Evolutionary conservation across 2,329 filamentous ascomycete genomes (phyloP).

Genomic region (Lasiodiplodia theobromae): DNA sequence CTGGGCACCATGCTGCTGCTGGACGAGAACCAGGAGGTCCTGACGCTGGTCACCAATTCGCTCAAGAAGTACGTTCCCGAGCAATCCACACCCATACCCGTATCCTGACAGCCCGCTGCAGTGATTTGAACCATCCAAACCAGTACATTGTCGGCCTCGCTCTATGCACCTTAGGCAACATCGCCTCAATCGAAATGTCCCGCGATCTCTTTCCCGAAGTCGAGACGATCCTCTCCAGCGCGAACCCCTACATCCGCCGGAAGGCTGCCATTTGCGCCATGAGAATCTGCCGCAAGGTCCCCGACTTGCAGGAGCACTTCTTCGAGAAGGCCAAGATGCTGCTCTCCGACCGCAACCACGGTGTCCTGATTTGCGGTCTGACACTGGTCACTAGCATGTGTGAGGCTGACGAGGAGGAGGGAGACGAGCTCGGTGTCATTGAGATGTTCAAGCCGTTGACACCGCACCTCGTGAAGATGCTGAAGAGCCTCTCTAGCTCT

Average conservation of each 20-base stretch:
- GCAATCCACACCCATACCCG: background rate
- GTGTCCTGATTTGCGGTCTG: conserved; percentile 89
- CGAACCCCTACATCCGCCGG: conserved; percentile 96
- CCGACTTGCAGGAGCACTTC: conserved; percentile 96
- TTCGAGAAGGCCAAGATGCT: conserved; percentile 90
- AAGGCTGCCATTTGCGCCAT: conserved; percentile 99
- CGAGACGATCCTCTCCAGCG: conserved; percentile 86
- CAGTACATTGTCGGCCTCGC: conserved; percentile 98
- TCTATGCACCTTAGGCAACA: conserved; percentile 95
- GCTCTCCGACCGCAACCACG: conserved; percentile 92
- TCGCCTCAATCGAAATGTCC: conserved; percentile 98
- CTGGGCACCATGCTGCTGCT: conserved; percentile 93
- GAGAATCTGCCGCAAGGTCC: conserved; percentile 97
- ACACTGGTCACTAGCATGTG: conserved; percentile 92
- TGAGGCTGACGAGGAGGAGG: conserved; percentile 91
- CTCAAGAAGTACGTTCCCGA: conserved; percentile 81
- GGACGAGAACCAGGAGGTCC: conserved; percentile 97
- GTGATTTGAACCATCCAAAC: conserved; percentile 95
- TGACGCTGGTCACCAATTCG: conserved; percentile 97
- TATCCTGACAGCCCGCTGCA: conserved; percentile 49
- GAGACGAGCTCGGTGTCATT: conserved; percentile 85
- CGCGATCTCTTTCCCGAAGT: conserved; percentile 96
- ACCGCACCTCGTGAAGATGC: conserved; percentile 83
- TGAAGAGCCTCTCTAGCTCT: conserved; percentile 92
- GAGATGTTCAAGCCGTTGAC: conserved; percentile 90